These are phyloP conservation scores for Barnettozyma hawaiiensis DNA, from an alignment of 1,139 yeast species.

Conservation along the genomic window DNA sequence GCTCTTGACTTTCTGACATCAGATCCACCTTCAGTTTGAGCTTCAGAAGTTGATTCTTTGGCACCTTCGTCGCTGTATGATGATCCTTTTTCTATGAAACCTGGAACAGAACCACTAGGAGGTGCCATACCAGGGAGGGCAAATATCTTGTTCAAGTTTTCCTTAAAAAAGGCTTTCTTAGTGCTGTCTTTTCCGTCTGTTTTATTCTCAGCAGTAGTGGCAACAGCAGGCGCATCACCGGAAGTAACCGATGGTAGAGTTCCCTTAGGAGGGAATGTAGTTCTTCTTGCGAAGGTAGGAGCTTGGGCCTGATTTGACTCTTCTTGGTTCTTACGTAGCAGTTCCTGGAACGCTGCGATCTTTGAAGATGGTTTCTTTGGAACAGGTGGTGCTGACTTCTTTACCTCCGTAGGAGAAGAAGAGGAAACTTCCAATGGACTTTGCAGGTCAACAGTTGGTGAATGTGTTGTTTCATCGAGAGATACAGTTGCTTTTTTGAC, in stretches of 20 bases:
- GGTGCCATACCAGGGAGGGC: constrained; percentile 62
- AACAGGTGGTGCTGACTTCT: constrained; percentile 44
- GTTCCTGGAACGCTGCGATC: constrained; percentile 75
- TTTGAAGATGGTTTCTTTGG: constrained; percentile 73
- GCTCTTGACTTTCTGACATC: constrained; percentile 49
- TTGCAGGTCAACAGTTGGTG: background rate
- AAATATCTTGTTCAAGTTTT: constrained; percentile 52
- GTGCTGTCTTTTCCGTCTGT: background rate
- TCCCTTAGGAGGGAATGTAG: constrained; percentile 7
- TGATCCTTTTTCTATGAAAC: constrained; percentile 6
- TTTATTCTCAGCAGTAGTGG: background rate
- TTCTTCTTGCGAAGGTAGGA: constrained; percentile 4
- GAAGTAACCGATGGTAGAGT: constrained; percentile 1
- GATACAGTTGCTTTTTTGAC: background rate
- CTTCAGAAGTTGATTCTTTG: constrained; percentile 10
- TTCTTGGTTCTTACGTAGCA: constrained; percentile 47
- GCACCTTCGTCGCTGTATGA: constrained; percentile 12
- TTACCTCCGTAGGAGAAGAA: background rate
- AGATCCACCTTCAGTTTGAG: constrained; percentile 9
- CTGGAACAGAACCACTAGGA: constrained; percentile 19
- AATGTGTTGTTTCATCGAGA: background rate
- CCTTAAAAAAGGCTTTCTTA: constrained; percentile 39
- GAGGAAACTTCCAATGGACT: constrained; percentile 2
- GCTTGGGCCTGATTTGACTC: constrained; percentile 11
- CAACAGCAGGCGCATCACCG: constrained; percentile 17